Evolutionary conservation across 495 filamentous ascomycete species (phyloP), one percentile per base, ranked within the genome.

Genomic region (Penicillium goetzii): DNA sequence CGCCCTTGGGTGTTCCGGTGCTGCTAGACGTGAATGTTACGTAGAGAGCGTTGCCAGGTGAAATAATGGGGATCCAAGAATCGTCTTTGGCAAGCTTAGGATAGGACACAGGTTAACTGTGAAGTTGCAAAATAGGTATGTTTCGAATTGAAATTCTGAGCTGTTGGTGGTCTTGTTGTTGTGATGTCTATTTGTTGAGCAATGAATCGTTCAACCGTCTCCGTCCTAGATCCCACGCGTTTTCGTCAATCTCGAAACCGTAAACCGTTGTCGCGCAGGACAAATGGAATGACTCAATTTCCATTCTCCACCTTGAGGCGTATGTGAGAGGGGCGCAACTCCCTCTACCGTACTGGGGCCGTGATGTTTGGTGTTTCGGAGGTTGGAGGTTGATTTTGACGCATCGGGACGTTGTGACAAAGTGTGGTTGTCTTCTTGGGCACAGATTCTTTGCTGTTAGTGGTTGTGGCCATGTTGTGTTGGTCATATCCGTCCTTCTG

Each of bases 1-100:
- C 92, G 8, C 91, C 91, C 65, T 96, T 96, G 0, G 92, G 91
- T 0, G 82, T 87, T 12, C 91, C 91, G 0, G 91, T 93, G 10
- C 88, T 91, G 15, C 91, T 91, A 2, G 89, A 92, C 0, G 92
- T 96, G 73, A 92, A 96, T 4, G 92, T 68, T 15, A 68, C 57
- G 49, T 57, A 76, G 19, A 63, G 32, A 12, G 53, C 23, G 38
- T 52, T 28, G 61, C 23, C 41, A 12, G 41, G 41, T 23, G 41
- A 47, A 7, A 47, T 6, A 47, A 47, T 47, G 6, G 41, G 41
- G 7, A 47, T 47, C 41, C 8, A 21, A 49, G 28, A 26, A 53
- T 56, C 19, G 38, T 52, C 54, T 2, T 25, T 38, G 12, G 54
- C 28, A 36, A 56, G 54, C 3, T 56, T n/a, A 40, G 60, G 58